Conservation (phyloP, 805 yeast species). For the Metschnikowia santaceciliae region DNA sequence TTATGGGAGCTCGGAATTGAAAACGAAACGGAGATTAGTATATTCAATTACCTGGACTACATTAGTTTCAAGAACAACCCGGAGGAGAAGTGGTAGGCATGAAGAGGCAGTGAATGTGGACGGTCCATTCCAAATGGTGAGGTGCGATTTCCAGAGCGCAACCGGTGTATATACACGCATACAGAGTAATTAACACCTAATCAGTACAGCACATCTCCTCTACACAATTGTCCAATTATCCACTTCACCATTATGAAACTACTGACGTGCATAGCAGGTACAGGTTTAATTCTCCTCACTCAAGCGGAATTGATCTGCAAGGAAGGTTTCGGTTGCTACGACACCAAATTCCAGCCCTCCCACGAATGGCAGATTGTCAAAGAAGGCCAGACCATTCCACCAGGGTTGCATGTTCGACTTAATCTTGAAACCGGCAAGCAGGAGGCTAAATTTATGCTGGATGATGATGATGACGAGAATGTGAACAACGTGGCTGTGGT, state of each 20-base stretch:
- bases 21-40: slow-evolving; percentile 88
- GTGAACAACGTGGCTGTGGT: slow-evolving; percentile 11
- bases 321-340: slow-evolving; percentile 53
- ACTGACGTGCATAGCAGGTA: neutral
- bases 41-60: slow-evolving; percentile 71
- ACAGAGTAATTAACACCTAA: neutral
- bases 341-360: slow-evolving; percentile 58
- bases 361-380: slow-evolving; percentile 64
- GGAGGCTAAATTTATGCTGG: slow-evolving; percentile 61
- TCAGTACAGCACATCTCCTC: neutral
- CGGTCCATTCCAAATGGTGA: neutral
- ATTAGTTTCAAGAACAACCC: slow-evolving; percentile 72
- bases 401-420: slow-evolving; percentile 72
- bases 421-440: slow-evolving; percentile 67
- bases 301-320: slow-evolving; percentile 16
- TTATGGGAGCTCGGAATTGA: slow-evolving; percentile 45
- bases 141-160: neutral
- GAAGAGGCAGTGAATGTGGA: neutral
- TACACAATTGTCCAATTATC: neutral
- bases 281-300: neutral
- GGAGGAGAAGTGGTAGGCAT: slow-evolving; percentile 75
- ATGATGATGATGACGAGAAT: slow-evolving; percentile 18
- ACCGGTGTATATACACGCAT: neutral
- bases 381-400: slow-evolving; percentile 75
- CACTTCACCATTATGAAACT: neutral